A percentile compares a stretch with the other conserved stretches of the same genome.
phyloP scores from a whole-genome alignment of 129 eudicot species.

The Silybum marianum region DNA sequence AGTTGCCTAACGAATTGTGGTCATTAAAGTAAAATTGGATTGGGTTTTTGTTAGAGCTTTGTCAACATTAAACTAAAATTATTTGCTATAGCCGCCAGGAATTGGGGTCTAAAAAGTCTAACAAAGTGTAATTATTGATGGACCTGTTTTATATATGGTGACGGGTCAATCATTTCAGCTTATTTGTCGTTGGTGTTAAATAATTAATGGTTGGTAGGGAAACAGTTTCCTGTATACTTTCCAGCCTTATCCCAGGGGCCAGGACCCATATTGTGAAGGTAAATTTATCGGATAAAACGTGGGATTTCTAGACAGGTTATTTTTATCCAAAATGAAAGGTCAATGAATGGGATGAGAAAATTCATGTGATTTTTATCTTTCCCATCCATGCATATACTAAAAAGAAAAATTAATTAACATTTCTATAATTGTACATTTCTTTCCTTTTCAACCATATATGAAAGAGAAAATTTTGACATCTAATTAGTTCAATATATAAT shows the following conservation, averaged over 20 bases:
- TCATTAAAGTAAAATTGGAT: background rate
- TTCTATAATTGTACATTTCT: too few species aligned
- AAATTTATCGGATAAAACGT: background rate
- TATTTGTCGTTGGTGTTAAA: background rate
- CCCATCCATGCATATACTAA: too few species aligned
- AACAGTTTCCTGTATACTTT: background rate
- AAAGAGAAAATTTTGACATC: too few species aligned
- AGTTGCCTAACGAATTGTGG: background rate
- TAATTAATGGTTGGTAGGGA: conserved; percentile 6
- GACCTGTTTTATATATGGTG: background rate
- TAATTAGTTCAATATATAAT: too few species aligned
- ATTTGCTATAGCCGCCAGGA: background rate
- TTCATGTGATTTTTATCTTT: too few species aligned
- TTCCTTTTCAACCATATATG: too few species aligned
- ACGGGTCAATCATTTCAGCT: background rate
- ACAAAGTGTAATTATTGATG: background rate
- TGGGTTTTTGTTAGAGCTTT: background rate
- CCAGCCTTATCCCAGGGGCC: background rate
- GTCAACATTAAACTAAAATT: background rate
- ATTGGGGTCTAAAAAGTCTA: background rate
- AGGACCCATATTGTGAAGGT: background rate
- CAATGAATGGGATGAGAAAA: too few species aligned
- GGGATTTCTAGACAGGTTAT: too few species aligned
- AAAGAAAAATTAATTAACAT: too few species aligned
- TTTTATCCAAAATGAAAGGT: too few species aligned